phyloP scores from a whole-genome alignment of 2,329 filamentous ascomycete genomes.

The Neonectria punicea region DNA sequence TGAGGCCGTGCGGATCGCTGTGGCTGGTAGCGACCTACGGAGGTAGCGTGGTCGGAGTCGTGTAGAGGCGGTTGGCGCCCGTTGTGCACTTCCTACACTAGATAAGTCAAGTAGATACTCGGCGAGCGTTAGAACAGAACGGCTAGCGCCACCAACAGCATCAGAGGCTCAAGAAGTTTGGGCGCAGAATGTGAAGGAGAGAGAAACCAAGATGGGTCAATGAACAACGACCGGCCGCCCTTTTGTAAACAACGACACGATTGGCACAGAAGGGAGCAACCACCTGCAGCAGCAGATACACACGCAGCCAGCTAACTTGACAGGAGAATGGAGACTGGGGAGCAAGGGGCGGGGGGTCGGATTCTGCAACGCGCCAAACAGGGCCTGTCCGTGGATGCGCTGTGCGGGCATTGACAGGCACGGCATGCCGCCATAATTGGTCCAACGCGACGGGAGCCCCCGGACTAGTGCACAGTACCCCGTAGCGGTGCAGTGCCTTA shows the following conservation, averaged over 20 bases:
- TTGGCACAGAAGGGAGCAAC: background rate
- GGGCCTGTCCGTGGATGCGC: slow-evolving; percentile 1
- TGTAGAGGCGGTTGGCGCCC: background rate
- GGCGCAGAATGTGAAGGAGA: background rate
- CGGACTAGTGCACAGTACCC: background rate
- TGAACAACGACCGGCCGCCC: background rate
- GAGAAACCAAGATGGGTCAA: background rate
- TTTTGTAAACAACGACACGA: slow-evolving; percentile 8
- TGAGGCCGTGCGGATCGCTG: slow-evolving; percentile 5
- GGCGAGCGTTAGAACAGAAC: slow-evolving; percentile 7
- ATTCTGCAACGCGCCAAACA: slow-evolving; percentile 20
- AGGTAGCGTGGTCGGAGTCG: background rate
- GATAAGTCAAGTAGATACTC: background rate
- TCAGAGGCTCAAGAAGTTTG: background rate
- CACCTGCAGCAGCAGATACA: background rate
- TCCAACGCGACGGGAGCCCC: background rate
- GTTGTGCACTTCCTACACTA: background rate
- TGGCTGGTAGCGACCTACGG: background rate
- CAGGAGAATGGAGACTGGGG: background rate
- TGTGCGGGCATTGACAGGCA: no score
- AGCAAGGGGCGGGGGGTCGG: slow-evolving; percentile 3
- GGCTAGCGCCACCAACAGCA: slow-evolving; percentile 10
- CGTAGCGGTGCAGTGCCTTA: background rate
- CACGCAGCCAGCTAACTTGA: slow-evolving; percentile 13
- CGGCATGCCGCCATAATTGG: background rate